Evolutionary conservation across 257 asterid genomes (phyloP).

Genomic region (Solanum neorickii): DNA sequence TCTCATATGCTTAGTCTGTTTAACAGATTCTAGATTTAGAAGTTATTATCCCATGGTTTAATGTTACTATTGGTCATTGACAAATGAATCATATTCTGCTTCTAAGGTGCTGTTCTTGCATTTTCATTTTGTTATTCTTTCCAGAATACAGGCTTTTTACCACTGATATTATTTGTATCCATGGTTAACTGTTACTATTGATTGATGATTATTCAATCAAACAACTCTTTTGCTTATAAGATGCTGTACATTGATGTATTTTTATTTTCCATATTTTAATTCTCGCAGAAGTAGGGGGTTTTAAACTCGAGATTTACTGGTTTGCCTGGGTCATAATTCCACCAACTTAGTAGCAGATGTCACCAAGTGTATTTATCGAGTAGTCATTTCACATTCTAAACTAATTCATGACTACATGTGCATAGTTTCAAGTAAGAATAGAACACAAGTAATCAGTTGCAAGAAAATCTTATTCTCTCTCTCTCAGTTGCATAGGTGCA

Average conservation of each 20-base stretch:
- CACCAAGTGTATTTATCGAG: neutral
- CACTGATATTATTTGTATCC: neutral
- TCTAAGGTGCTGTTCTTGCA: neutral
- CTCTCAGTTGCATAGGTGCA: neutral
- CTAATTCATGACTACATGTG: neutral
- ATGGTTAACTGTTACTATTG: neutral
- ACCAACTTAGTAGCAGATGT: neutral
- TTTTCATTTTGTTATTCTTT: neutral
- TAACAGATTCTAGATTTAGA: neutral
- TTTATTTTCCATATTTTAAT: neutral
- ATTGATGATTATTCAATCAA: neutral
- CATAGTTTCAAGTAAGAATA: neutral
- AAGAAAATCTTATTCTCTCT: neutral
- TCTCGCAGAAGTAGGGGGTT: neutral
- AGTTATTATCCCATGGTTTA: neutral
- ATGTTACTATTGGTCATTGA: neutral
- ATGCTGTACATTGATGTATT: neutral
- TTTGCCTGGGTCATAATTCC: neutral
- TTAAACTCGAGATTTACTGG: neutral
- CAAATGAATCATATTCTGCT: neutral
- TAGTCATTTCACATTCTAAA: neutral
- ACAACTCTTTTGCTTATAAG: neutral
- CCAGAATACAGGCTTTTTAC: neutral
- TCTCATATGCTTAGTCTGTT: neutral
- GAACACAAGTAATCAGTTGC: neutral